These are phyloP conservation scores for Elaeagnus macrophylla DNA, from an alignment of 306 rosid species.

Conservation along the genomic window DNA sequence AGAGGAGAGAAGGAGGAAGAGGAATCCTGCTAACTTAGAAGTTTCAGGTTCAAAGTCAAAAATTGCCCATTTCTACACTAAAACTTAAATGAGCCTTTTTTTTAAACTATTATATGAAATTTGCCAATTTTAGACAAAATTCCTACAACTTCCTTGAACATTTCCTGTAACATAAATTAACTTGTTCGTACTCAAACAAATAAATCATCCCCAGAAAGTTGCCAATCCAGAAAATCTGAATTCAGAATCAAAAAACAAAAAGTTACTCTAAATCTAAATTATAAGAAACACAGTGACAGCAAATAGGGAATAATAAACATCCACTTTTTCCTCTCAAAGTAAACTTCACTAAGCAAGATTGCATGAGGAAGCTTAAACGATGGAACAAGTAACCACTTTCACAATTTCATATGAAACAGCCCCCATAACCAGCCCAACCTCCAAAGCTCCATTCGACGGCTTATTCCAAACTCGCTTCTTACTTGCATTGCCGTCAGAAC, in stretches of 20 bases:
- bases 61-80: too few relatives aligned
- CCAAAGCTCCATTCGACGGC: conserved; percentile 48
- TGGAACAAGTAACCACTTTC: neutral
- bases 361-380: conserved; percentile 2
- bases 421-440: conserved; percentile 58
- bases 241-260: too few relatives aligned
- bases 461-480: conserved; percentile 71
- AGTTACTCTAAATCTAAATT: too few relatives aligned
- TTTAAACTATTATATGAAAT: too few relatives aligned
- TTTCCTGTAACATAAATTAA: conserved; percentile 52
- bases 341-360: neutral
- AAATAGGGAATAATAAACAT: neutral
- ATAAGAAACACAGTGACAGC: neutral
- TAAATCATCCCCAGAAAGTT: neutral
- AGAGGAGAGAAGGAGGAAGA: too few relatives aligned
- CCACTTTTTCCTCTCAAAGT: neutral
- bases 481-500: conserved; percentile 26
- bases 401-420: conserved; percentile 52
- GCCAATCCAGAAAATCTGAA: neutral
- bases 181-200: neutral
- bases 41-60: too few relatives aligned
- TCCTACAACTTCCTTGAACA: conserved; percentile 97
- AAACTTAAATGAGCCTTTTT: too few relatives aligned
- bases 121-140: too few relatives aligned
- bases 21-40: too few relatives aligned